Percentiles rank a stretch among this genome's conserved stretches.
Evolutionary conservation across 352 stramenopile genomes (phyloP).

Genomic region (Poterioochromonas sp.): DNA sequence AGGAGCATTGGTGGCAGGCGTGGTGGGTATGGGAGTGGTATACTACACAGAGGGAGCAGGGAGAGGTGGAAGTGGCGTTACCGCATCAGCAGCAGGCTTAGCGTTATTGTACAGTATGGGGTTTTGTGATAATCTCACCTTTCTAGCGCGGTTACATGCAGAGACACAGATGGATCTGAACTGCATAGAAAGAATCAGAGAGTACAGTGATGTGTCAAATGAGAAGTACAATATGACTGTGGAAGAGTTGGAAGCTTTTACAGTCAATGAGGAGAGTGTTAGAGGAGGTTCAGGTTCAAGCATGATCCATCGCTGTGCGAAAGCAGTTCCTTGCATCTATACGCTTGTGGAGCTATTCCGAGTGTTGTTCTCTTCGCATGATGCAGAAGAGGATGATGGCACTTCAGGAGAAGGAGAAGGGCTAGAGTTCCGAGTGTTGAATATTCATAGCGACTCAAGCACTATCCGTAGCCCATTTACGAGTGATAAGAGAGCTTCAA

Average conservation of each 20-base stretch:
- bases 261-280: not conserved
- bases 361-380: no score
- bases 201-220: not conserved
- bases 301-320: not conserved
- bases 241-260: not conserved
- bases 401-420: not conserved
- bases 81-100: not conserved
- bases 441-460: not conserved
- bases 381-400: not conserved
- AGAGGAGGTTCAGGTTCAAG: not conserved
- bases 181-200: conserved; percentile 2
- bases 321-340: not conserved
- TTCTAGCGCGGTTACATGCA: not conserved
- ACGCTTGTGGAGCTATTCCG: not conserved
- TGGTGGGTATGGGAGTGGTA: not conserved
- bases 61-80: not conserved
- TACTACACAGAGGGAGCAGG: not conserved
- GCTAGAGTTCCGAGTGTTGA: not conserved
- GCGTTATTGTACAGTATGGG: not conserved
- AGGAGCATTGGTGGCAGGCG: not conserved
- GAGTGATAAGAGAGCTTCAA: not conserved
- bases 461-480: not conserved
- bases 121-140: conserved; percentile 22
- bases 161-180: conserved; percentile 26
- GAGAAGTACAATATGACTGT: not conserved